Evolutionary conservation across 2,329 filamentous ascomycete genomes (phyloP).

Genomic region (Pyricularia sp.): DNA sequence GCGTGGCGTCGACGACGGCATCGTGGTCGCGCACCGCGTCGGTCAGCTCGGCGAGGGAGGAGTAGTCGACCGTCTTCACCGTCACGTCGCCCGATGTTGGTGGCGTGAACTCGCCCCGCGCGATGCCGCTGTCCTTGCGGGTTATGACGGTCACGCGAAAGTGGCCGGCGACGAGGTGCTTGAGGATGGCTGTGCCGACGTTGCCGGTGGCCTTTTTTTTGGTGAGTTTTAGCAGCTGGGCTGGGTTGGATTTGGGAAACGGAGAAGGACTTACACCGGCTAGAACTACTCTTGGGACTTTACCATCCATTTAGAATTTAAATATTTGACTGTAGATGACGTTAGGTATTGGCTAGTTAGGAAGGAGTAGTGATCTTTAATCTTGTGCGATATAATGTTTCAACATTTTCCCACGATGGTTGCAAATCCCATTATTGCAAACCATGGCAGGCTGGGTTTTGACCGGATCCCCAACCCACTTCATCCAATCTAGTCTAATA

Average conservation of each 20-base stretch:
- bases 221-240: too few species aligned
- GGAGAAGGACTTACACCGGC: neutral
- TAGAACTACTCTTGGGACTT: neutral
- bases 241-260: neutral
- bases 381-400: neutral
- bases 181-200: conserved; percentile 4
- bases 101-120: conserved; percentile 10
- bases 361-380: neutral
- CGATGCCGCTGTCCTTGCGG: conserved; percentile 24
- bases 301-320: neutral
- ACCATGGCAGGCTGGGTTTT: neutral
- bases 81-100: conserved; percentile 17
- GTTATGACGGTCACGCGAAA: conserved; percentile 36
- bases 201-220: conserved; percentile 3
- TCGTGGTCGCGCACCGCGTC: conserved; percentile 36
- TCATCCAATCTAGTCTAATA: neutral
- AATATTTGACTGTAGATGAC: too few species aligned
- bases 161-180: conserved; percentile 5
- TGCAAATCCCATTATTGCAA: neutral
- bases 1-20: conserved; percentile 27
- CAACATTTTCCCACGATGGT: neutral
- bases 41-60: conserved; percentile 25
- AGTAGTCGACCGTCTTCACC: conserved; percentile 32
- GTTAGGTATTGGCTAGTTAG: neutral
- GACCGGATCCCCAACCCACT: neutral